A percentile compares a stretch with the other conserved stretches of the same genome.
These are phyloP conservation scores for Pyrus bretschneideri DNA, from an alignment of 306 rosid species.

Conservation along the genomic window DNA sequence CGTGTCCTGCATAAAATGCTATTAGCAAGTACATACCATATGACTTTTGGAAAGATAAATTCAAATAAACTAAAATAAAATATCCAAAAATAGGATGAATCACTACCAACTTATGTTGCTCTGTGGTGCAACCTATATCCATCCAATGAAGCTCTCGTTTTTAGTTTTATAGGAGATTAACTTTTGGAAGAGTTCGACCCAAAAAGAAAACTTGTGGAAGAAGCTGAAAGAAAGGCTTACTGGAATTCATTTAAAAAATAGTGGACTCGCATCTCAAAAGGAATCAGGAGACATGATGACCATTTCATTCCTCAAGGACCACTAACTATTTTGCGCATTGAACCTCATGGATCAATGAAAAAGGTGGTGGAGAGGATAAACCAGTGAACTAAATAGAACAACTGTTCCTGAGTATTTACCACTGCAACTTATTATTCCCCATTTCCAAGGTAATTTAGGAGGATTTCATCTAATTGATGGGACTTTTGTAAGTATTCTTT, in stretches of 20 bases:
- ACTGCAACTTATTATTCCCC: neutral
- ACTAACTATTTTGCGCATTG: neutral
- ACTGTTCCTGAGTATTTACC: neutral
- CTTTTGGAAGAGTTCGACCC: neutral
- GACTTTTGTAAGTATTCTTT: neutral
- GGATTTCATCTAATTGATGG: neutral
- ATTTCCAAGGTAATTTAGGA: neutral
- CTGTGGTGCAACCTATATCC: neutral
- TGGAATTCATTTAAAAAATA: neutral
- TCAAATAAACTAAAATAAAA: neutral
- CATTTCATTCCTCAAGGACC: neutral
- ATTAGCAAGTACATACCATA: constrained; percentile 17
- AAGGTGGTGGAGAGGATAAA: neutral
- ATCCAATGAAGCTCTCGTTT: neutral
- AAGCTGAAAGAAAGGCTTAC: neutral
- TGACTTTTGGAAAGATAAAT: neutral
- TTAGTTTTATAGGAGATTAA: neutral
- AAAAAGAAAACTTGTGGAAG: neutral
- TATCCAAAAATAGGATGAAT: neutral
- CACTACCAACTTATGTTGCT: neutral
- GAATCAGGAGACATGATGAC: neutral
- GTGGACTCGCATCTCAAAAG: neutral
- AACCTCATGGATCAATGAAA: neutral
- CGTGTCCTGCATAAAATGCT: constrained; percentile 58
- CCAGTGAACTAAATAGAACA: neutral